Percentiles rank a stretch among this genome's conserved stretches.
Evolutionary conservation across 805 yeast species (phyloP).

Genomic region (Ogataea nakhonphanomensis): DNA sequence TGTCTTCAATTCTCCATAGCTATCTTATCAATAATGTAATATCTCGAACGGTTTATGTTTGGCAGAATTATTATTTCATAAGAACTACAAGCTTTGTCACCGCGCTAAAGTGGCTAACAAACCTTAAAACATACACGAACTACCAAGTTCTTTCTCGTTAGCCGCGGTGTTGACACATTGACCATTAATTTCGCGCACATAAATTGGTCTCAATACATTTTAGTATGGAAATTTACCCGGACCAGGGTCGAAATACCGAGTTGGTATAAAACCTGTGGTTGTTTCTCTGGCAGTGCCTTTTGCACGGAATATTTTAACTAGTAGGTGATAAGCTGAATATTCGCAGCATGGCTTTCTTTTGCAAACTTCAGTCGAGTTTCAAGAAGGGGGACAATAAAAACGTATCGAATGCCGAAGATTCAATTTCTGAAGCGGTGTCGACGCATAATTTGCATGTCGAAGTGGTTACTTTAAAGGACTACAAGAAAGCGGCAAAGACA

Average conservation of each 20-base stretch:
- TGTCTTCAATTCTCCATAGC: too few species aligned
- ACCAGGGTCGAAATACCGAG: not conserved
- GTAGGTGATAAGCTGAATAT: constrained; percentile 1
- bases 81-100: too few species aligned
- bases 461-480: constrained; percentile 39
- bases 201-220: not conserved
- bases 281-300: not conserved
- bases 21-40: too few species aligned
- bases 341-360: constrained; percentile 17
- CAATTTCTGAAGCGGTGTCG: constrained; percentile 3
- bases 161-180: not conserved
- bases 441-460: constrained; percentile 26
- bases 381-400: constrained; percentile 8
- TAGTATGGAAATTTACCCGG: constrained; percentile 1
- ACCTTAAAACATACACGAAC: too few species aligned
- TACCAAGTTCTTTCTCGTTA: not conserved
- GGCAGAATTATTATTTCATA: too few species aligned
- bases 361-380: constrained; percentile 18
- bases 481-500: constrained; percentile 53
- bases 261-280: not conserved
- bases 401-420: not conserved
- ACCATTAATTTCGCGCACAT: not conserved
- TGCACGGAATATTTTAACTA: not conserved
- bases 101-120: too few species aligned
- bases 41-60: too few species aligned